Conservation (phyloP, 495 filamentous ascomycete species). For the Podospora pseudoanserina region DNA sequence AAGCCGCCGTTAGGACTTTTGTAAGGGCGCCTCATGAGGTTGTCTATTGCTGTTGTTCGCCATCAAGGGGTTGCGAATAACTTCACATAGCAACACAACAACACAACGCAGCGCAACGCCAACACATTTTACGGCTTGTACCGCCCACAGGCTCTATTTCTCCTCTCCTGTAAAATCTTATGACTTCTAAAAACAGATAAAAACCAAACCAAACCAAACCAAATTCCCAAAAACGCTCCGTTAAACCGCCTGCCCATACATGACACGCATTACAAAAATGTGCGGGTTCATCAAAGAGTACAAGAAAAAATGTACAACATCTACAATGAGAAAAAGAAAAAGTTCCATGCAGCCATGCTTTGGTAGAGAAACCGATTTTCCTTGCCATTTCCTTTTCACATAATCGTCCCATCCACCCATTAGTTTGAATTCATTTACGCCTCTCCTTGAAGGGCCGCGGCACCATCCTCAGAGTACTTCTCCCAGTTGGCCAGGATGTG, state of each 20-base stretch:
- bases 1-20: background rate
- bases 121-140: background rate
- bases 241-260: background rate
- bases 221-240: background rate
- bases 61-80: background rate
- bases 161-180: background rate
- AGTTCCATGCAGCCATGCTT: background rate
- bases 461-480: slow-evolving; percentile 46
- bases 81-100: background rate
- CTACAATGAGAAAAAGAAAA: background rate
- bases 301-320: background rate
- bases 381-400: slow-evolving; percentile 1
- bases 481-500: slow-evolving; percentile 84
- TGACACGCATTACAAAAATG: background rate
- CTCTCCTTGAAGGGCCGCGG: background rate
- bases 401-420: background rate
- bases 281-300: background rate
- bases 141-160: background rate
- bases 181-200: background rate
- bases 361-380: background rate
- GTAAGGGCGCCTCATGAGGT: background rate
- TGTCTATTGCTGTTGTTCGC: background rate
- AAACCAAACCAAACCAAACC: background rate
- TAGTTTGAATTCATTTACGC: background rate
- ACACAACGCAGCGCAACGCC: background rate